These are phyloP conservation scores for Elsinoe australis DNA, from an alignment of 2,329 filamentous ascomycete genomes.

Conservation along the genomic window DNA sequence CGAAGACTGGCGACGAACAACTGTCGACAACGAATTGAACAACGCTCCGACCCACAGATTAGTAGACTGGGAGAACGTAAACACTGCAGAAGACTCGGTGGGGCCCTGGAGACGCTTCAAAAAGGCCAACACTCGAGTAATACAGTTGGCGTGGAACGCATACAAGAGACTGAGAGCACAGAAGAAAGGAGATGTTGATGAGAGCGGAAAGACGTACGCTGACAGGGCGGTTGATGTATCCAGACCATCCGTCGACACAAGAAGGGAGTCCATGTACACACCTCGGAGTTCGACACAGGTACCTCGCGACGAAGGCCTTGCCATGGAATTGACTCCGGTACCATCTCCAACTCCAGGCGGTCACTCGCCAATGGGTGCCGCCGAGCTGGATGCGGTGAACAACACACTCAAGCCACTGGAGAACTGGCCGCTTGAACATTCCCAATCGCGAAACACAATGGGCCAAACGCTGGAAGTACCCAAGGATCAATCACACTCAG, in stretches of 20 bases:
- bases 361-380: slow-evolving; percentile 38
- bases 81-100: slow-evolving; percentile 78
- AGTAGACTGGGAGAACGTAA: slow-evolving; percentile 85
- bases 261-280: slow-evolving; percentile 50
- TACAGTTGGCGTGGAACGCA: slow-evolving; percentile 48
- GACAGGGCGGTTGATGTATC: slow-evolving; percentile 47
- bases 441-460: slow-evolving; percentile 20
- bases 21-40: slow-evolving; percentile 88
- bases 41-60: slow-evolving; percentile 91
- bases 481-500: slow-evolving; percentile 21
- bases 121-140: slow-evolving; percentile 66
- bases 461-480: slow-evolving; percentile 28
- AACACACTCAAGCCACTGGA: slow-evolving; percentile 18
- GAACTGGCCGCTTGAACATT: slow-evolving; percentile 21
- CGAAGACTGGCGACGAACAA: slow-evolving; percentile 87
- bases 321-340: slow-evolving; percentile 92
- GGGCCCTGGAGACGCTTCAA: slow-evolving; percentile 82
- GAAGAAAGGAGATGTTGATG: slow-evolving; percentile 34
- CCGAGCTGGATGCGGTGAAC: slow-evolving; percentile 22
- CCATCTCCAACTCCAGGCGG: slow-evolving; percentile 64
- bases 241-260: slow-evolving; percentile 60
- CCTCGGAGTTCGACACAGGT: slow-evolving; percentile 47
- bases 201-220: slow-evolving; percentile 34
- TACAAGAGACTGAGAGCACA: slow-evolving; percentile 37
- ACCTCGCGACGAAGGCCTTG: slow-evolving; percentile 46